These are phyloP conservation scores for Ophiosphaerella korrae DNA, from an alignment of 2,329 filamentous ascomycete genomes.

Conservation along the genomic window DNA sequence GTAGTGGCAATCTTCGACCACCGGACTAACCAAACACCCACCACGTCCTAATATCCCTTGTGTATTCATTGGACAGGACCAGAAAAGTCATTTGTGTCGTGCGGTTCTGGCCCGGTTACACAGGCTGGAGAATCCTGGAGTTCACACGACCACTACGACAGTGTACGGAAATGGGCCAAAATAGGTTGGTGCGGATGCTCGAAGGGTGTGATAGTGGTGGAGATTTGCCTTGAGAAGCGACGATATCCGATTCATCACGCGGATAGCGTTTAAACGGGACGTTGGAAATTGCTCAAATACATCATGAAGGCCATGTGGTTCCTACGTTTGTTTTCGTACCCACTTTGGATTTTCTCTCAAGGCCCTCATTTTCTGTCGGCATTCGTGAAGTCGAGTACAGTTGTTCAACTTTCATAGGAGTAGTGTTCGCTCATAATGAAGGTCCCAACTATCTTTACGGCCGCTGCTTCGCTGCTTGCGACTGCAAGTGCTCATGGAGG, in stretches of 20 bases:
- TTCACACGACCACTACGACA: conserved; percentile 5
- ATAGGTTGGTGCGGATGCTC: background rate
- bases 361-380: too few species aligned
- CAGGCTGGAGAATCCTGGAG: conserved; percentile 18
- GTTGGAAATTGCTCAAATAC: too few species aligned
- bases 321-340: too few species aligned
- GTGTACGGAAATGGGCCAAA: background rate
- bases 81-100: conserved; percentile 4
- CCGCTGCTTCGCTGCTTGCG: conserved; percentile 26
- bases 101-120: conserved; percentile 12
- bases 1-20: conserved; percentile 24
- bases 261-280: background rate
- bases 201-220: background rate
- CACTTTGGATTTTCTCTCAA: too few species aligned
- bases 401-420: background rate
- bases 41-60: background rate
- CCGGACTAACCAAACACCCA: conserved; percentile 13
- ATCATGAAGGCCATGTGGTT: too few species aligned
- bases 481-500: conserved; percentile 33
- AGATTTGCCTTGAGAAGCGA: conserved; percentile 3
- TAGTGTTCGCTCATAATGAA: conserved; percentile 26
- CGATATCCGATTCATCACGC: conserved; percentile 17
- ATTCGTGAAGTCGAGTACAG: background rate
- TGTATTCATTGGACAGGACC: conserved; percentile 1
- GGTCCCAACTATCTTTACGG: conserved; percentile 18